Conservation (phyloP, 257 asterid species). For the Sherardia arvensis region DNA sequence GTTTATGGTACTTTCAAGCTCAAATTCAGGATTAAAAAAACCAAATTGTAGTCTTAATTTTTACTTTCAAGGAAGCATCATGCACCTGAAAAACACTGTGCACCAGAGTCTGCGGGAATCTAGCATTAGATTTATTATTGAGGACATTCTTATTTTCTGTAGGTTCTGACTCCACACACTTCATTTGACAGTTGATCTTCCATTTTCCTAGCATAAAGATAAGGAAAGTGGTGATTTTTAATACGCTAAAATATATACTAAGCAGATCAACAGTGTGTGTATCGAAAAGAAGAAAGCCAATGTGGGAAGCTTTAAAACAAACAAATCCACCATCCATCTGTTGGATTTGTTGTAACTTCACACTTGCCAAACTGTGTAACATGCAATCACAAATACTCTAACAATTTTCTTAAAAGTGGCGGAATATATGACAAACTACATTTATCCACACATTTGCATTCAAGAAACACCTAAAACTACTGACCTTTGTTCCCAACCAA, state of each 20-base stretch:
- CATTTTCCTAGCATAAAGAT: slow-evolving; percentile 39
- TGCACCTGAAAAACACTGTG: slow-evolving; percentile 41
- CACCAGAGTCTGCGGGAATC: slow-evolving; percentile 19
- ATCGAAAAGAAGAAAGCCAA: not conserved
- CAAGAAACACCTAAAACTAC: slow-evolving; percentile 12
- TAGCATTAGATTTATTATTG: slow-evolving; percentile 22
- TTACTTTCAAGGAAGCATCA: slow-evolving; percentile 2
- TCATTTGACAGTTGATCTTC: slow-evolving; percentile 30
- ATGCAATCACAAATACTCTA: not conserved
- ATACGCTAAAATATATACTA: not conserved
- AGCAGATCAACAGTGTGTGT: not conserved
- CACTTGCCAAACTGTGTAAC: not conserved
- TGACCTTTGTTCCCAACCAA: slow-evolving; percentile 38
- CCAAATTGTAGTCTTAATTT: not conserved
- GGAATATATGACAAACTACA: not conserved
- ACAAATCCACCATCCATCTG: not conserved
- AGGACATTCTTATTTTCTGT: slow-evolving; percentile 19
- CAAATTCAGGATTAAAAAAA: not conserved
- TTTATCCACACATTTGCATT: not conserved
- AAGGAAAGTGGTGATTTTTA: slow-evolving; percentile 3
- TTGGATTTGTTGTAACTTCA: not conserved
- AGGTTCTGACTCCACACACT: slow-evolving; percentile 23
- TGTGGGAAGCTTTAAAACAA: too few relatives aligned
- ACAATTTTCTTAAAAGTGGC: not conserved
- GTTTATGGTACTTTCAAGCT: not conserved